Evolutionary conservation across 352 stramenopile species (phyloP), one percentile per base, ranked within the genome.

Genomic region (Pythium volutum): DNA sequence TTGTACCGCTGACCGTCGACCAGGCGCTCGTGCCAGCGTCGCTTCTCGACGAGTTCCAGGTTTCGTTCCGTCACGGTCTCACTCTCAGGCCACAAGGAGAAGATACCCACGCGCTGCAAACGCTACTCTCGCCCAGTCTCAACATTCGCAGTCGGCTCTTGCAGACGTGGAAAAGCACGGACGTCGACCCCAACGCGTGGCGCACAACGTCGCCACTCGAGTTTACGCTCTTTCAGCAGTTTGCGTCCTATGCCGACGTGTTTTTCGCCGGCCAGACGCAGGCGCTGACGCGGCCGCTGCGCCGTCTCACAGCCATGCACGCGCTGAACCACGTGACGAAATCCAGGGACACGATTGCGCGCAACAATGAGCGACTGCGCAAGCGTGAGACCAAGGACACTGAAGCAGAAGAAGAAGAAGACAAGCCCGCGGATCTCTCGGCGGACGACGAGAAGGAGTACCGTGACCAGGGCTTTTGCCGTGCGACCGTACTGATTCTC

Each of bases 321-420:
- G 73, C 87, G 46, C 56, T 91, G 26, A 93, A 93, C 63, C 84
- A 93, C 65, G 67, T 93, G 2, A 29, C 90, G n/a, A 91, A 91
- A 57, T 71, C 77, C 10, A 75, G 84, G 12, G 84, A 93, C 41
- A 93, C 80, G 0, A 69, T 90, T 9, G 67, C 67, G 14, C 67
- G 84, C 18, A 89, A 91, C 69, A 90, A 88, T 46, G 84, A 91
- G 51, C 81, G 81, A 1, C 68, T 93, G 10, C 72, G 77, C 23
- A 82, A 77, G 55, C 76, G 69, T 15, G 65, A 79, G 14, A 61
- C 68, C 20, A 54, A 52, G 22, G 63, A 79, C 4, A 50, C 34
- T 3, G 48, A 54, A 8, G 38, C 52, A 1, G 45, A 50, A 23
- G 53, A 58, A 0, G 25, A 38, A 14, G 16, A 62, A 4, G 20